A percentile compares a stretch with the other conserved stretches of the same genome.
phyloP scores from a whole-genome alignment of 177 flowering plant species.

The Telopea speciosissima region DNA sequence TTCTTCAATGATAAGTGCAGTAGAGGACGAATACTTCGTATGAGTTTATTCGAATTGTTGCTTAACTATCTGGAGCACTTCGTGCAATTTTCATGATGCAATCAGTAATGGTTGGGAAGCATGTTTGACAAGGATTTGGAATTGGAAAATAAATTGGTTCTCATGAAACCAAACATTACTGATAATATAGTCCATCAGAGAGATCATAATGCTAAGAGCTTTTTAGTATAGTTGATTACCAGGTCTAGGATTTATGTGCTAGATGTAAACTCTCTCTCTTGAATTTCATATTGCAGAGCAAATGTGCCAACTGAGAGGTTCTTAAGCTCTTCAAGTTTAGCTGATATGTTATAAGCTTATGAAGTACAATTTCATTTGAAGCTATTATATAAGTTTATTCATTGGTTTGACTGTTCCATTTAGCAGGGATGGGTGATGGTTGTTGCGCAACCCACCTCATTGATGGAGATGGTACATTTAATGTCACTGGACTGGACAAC shows the following conservation, averaged over 20 bases:
- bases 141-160: neutral
- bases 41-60: neutral
- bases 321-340: neutral
- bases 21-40: neutral
- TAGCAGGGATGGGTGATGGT: constrained; percentile 30
- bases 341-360: neutral
- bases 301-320: neutral
- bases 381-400: neutral
- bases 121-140: too few relatives aligned
- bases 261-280: neutral
- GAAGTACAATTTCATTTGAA: neutral
- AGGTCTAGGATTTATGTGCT: neutral
- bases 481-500: constrained; percentile 52
- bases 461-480: constrained; percentile 79
- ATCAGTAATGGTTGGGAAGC: too few relatives aligned
- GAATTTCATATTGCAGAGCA: neutral
- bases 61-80: too few relatives aligned
- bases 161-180: neutral
- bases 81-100: too few relatives aligned
- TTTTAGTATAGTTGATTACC: neutral
- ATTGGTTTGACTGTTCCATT: neutral
- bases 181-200: neutral
- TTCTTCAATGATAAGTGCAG: neutral
- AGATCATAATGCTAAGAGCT: neutral
- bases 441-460: constrained; percentile 65